A percentile compares a stretch with the other conserved stretches of the same genome.
Conservation (phyloP, 1,284 basidiomycete genomes). For the Ceratobasidium sp. region DNA sequence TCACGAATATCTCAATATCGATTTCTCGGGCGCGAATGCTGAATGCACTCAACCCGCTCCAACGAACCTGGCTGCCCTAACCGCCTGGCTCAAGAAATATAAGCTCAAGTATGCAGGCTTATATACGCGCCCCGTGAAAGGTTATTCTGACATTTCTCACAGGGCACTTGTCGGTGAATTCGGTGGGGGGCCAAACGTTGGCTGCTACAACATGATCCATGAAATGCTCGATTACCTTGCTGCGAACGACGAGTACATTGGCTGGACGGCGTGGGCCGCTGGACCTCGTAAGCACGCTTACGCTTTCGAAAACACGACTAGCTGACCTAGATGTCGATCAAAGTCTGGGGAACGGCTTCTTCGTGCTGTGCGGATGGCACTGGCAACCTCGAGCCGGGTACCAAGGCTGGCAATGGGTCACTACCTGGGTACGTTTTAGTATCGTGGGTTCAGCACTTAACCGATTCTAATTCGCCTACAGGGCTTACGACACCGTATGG, state of each 20-base stretch:
- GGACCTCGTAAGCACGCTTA: constrained; percentile 59
- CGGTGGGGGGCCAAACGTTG: constrained; percentile 62
- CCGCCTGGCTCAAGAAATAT: constrained; percentile 62
- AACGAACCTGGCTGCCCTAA: constrained; percentile 61
- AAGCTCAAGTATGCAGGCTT: constrained; percentile 59
- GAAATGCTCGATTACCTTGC: constrained; percentile 61
- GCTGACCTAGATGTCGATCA: neutral
- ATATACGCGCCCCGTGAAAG: neutral
- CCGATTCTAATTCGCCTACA: constrained; percentile 46
- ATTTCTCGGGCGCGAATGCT: constrained; percentile 62
- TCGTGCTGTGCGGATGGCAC: constrained; percentile 63
- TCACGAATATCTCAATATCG: constrained; percentile 61
- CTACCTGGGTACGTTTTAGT: constrained; percentile 50
- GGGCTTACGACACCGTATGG: constrained; percentile 63
- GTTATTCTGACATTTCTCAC: constrained; percentile 7
- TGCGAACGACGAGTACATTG: constrained; percentile 63
- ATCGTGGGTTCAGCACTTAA: too few species aligned
- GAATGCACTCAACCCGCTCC: constrained; percentile 63
- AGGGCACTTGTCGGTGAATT: constrained; percentile 64
- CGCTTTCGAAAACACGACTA: too few species aligned
- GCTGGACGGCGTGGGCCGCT: constrained; percentile 65
- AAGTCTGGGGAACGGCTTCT: constrained; percentile 63
- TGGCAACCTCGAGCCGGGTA: constrained; percentile 63
- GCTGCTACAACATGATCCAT: constrained; percentile 59
- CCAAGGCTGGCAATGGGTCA: constrained; percentile 53